Evolutionary conservation across 306 rosid genomes (phyloP).

Genomic region (Trifolium repens): DNA sequence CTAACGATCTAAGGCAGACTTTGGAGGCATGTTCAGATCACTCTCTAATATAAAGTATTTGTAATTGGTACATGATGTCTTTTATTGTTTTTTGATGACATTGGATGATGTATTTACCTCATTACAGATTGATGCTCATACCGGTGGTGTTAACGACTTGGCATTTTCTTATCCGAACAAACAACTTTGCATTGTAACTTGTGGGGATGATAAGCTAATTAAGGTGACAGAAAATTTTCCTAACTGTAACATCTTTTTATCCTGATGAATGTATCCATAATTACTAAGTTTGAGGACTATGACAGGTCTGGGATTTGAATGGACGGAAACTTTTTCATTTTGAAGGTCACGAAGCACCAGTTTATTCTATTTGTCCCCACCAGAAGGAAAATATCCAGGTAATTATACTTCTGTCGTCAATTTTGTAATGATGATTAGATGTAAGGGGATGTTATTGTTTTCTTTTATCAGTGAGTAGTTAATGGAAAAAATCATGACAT

Average conservation of each 20-base stretch:
- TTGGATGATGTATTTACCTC: constrained; percentile 22
- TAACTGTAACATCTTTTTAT: constrained; percentile 12
- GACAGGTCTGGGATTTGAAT: constrained; percentile 84
- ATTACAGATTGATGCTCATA: constrained; percentile 74
- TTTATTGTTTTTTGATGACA: constrained; percentile 2
- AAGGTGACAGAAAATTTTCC: constrained; percentile 54
- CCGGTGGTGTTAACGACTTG: constrained; percentile 79
- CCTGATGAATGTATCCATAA: constrained; percentile 20
- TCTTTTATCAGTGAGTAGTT: constrained; percentile 6
- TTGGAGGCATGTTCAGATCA: constrained; percentile 58
- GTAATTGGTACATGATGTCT: constrained; percentile 9
- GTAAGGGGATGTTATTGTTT: constrained; percentile 12
- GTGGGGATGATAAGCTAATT: constrained; percentile 83
- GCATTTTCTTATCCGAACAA: constrained; percentile 69
- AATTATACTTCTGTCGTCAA: constrained; percentile 18
- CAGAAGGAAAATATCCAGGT: constrained; percentile 82
- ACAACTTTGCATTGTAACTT: constrained; percentile 64
- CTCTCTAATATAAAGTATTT: constrained; percentile 38
- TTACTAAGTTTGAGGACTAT: constrained; percentile 25
- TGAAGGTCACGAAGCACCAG: constrained; percentile 83
- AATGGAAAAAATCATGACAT: constrained; percentile 8
- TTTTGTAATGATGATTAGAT: constrained; percentile 22
- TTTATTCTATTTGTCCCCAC: constrained; percentile 82
- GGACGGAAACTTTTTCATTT: constrained; percentile 69
- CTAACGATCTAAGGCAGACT: constrained; percentile 57